Evolutionary conservation across 1,284 basidiomycete species (phyloP).

Genomic region (Mycena sp.): DNA sequence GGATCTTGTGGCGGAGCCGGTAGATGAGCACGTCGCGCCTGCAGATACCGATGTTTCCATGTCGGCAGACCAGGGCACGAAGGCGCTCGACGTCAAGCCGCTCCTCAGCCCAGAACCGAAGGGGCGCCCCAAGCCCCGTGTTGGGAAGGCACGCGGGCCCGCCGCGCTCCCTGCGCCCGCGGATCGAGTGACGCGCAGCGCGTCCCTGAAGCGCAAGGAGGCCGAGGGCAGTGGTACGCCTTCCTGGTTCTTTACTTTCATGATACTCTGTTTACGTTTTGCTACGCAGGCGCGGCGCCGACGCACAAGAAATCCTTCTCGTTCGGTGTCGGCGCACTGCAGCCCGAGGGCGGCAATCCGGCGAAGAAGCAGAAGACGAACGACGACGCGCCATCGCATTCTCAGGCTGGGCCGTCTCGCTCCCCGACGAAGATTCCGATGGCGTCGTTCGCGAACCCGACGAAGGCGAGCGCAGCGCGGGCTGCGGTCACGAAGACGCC

Average conservation of each 20-base stretch:
- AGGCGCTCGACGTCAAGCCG: neutral
- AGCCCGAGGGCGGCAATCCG: constrained; percentile 16
- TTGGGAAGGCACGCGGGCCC: constrained; percentile 20
- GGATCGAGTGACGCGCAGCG: constrained; percentile 28
- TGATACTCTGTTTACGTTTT: neutral
- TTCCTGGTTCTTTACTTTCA: neutral
- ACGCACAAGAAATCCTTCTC: constrained; percentile 21
- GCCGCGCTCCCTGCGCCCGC: constrained; percentile 17
- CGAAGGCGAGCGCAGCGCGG: constrained; percentile 28
- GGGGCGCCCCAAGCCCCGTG: constrained; percentile 15
- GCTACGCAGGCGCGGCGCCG: neutral
- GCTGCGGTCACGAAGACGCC: constrained; percentile 18
- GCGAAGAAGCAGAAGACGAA: constrained; percentile 29
- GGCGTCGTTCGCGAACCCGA: constrained; percentile 21
- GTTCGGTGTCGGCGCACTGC: constrained; percentile 22
- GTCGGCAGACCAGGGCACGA: neutral
- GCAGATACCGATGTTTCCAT: constrained; percentile 21
- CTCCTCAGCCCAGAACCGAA: constrained; percentile 1
- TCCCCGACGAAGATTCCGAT: constrained; percentile 23
- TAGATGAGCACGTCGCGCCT: neutral
- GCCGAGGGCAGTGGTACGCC: constrained; percentile 19
- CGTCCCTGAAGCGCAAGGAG: constrained; percentile 30
- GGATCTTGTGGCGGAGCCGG: constrained; percentile 11
- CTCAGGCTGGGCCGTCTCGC: constrained; percentile 6
- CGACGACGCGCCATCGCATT: neutral